These are phyloP conservation scores for Patellaria atrata DNA, from an alignment of 495 filamentous ascomycete species.

Conservation along the genomic window DNA sequence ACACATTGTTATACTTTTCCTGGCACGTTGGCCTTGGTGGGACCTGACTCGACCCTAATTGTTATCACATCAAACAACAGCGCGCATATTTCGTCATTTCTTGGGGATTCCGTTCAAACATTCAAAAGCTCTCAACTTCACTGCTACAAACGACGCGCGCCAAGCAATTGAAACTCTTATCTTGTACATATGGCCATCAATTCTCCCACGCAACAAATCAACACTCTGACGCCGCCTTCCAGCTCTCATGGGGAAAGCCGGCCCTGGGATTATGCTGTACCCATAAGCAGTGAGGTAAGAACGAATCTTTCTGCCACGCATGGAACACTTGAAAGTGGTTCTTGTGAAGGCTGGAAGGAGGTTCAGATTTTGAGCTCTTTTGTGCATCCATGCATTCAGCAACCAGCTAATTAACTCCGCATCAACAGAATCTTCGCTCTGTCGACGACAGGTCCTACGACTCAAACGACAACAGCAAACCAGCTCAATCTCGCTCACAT, in stretches of 20 bases:
- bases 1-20: too few relatives aligned
- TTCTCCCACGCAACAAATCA: neutral
- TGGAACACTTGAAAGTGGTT: conserved; percentile 3
- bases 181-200: conserved; percentile 1
- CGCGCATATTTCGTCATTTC: too few relatives aligned
- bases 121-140: too few relatives aligned
- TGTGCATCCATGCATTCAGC: neutral
- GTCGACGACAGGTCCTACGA: conserved; percentile 1
- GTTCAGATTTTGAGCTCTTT: conserved; percentile 5
- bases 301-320: conserved; percentile 13
- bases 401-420: conserved; percentile 3
- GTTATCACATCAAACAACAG: too few relatives aligned
- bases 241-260: conserved; percentile 36
- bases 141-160: too few relatives aligned
- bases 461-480: conserved; percentile 9
- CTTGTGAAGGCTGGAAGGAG: too few relatives aligned
- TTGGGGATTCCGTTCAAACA: too few relatives aligned
- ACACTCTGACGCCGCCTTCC: conserved; percentile 34
- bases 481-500: conserved; percentile 16
- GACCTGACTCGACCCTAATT: too few relatives aligned
- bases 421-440: neutral
- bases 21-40: too few relatives aligned
- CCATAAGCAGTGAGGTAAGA: conserved; percentile 25
- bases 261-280: conserved; percentile 37
- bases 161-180: too few relatives aligned